Base-by-base conservation (phyloP, 371 early-diverging fungal species). In the Neoconidiobolus thromboides region DNA sequence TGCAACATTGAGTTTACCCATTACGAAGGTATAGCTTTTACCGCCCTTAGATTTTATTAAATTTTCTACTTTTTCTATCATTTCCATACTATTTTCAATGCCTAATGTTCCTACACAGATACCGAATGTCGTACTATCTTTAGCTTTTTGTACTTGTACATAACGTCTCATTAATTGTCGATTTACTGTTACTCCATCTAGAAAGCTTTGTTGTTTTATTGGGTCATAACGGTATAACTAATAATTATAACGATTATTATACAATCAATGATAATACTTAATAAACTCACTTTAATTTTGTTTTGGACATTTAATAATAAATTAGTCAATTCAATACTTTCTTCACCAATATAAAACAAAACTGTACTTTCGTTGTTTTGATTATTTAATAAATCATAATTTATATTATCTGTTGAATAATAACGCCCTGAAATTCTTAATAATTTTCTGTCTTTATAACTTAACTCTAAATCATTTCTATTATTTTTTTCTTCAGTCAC, bases 21-120 rank as follows among this genome's bases (percentile, higher is more conserved):
- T 87, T 1, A 89, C 84, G 64, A 95, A 85, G n/a, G 86, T 69
- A 62, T 93, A 93, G 1, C 80, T 80, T 69, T 93, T 93, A 58
- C 85, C 85, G 47, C 85, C 84, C 39, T 80, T 75, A 0, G 76
- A 69, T n/a, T 73, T 69, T 54, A 93, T 81, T 53, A 90, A 63
- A 41, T 74, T 71, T 69, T 92, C 87, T 43, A 95, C 64, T 56
- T 82, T 74, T 14, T 83, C 76, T 15, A 95, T 85, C 46, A 91
- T 80, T 38, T 76, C 73, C 68, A 88, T 72, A 65, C 91, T 93
- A 4, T 84, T 83, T 1, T 26, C 26, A 26, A 26, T 26, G 41
- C 91, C 94, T 39, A 93, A 71, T 0, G 96, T 94, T 36, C 96
- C 96, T n/a, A 91, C 89, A 6, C 94, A 90, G 42, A 96, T 89